phyloP scores from a whole-genome alignment of 495 filamentous ascomycete species.

The Penicillium daleae region DNA sequence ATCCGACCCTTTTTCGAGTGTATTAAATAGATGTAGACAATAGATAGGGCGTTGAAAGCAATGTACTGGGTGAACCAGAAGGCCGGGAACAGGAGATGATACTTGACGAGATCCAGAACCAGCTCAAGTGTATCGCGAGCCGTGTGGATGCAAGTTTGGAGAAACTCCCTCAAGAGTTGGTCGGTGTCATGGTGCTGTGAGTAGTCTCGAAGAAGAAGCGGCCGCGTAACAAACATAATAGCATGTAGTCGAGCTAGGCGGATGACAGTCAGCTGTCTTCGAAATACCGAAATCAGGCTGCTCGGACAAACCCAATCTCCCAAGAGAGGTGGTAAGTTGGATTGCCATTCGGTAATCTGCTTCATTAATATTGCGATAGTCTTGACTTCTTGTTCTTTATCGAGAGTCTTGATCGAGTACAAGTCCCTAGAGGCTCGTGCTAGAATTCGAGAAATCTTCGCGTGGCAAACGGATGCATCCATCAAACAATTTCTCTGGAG shows the following conservation, averaged over 20 bases:
- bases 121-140: not conserved
- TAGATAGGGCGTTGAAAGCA: not conserved
- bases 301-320: not conserved
- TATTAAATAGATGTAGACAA: not conserved
- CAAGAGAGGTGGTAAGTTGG: not conserved
- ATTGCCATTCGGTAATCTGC: not conserved
- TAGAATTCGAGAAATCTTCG: constrained; percentile 29
- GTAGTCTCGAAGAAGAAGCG: not conserved
- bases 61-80: not conserved
- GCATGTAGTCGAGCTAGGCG: not conserved
- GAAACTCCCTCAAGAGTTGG: not conserved
- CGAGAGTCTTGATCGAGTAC: constrained; percentile 24
- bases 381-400: not conserved
- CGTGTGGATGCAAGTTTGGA: not conserved
- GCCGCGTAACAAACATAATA: not conserved
- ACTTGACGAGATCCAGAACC: not conserved
- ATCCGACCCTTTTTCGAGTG: not conserved
- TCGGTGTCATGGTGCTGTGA: not conserved
- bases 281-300: not conserved
- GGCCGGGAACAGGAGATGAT: not conserved
- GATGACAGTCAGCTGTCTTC: not conserved
- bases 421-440: constrained; percentile 29
- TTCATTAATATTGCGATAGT: not conserved
- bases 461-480: constrained; percentile 35
- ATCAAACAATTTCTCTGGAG: constrained; percentile 32